A percentile compares a stretch with the other conserved stretches of the same genome.
These are phyloP conservation scores for Fusarium nisikadoi DNA, from an alignment of 2,329 filamentous ascomycete species.

Conservation along the genomic window DNA sequence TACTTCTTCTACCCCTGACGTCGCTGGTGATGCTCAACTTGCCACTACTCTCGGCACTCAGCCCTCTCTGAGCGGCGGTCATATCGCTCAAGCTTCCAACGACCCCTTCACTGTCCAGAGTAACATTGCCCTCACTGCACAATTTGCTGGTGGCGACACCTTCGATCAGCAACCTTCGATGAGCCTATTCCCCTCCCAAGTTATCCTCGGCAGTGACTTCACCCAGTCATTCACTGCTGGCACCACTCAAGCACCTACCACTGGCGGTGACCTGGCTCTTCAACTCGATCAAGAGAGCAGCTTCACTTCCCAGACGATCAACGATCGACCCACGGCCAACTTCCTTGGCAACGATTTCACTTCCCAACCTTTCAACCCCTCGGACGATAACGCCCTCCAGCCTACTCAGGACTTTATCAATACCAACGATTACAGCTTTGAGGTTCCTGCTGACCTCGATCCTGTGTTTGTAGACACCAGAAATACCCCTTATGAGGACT, in stretches of 20 bases:
- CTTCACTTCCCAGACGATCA: neutral
- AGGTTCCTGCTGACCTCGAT: neutral
- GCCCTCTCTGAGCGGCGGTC: neutral
- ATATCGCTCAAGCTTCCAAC: neutral
- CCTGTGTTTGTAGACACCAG: neutral
- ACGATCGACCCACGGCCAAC: neutral
- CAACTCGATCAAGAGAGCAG: neutral
- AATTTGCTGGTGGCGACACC: neutral
- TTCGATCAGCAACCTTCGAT: neutral
- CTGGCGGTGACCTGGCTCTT: neutral
- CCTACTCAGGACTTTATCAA: neutral
- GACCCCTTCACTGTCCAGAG: neutral
- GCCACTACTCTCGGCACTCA: neutral
- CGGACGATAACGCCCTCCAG: neutral
- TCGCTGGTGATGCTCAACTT: neutral
- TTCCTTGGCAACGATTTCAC: neutral
- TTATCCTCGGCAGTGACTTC: neutral
- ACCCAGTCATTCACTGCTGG: neutral
- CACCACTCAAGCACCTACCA: neutral
- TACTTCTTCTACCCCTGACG: neutral
- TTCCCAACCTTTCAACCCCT: neutral
- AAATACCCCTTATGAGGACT: neutral
- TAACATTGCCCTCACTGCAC: neutral
- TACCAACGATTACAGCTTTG: neutral
- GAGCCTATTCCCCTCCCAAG: neutral